These are phyloP conservation scores for Fusarium nematophilum DNA, from an alignment of 2,329 filamentous ascomycete species.

Conservation along the genomic window DNA sequence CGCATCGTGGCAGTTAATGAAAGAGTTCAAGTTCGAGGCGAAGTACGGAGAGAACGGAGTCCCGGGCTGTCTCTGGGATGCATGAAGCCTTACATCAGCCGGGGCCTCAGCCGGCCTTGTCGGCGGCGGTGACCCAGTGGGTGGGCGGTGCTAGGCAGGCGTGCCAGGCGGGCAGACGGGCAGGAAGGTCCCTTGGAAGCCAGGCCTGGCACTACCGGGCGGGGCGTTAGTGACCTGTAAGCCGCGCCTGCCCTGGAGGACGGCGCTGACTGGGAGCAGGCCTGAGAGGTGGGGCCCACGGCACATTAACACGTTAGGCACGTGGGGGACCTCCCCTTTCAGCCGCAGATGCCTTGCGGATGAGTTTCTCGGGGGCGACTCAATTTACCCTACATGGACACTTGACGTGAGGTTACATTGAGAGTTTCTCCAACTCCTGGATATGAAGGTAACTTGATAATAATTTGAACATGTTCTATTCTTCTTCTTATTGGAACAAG, in stretches of 20 bases:
- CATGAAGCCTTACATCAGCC: constrained; percentile 39
- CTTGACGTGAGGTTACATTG: too few relatives aligned
- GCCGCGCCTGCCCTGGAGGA: constrained; percentile 15
- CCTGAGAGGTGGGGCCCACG: constrained; percentile 17
- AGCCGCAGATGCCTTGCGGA: constrained; percentile 26
- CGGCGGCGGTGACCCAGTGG: background rate
- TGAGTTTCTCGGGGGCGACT: constrained; percentile 2
- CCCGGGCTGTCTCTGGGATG: constrained; percentile 21
- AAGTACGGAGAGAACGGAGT: constrained; percentile 5
- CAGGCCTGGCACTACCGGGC: constrained; percentile 19
- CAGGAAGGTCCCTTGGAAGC: constrained; percentile 15
- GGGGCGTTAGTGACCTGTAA: constrained; percentile 6
- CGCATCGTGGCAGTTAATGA: constrained; percentile 41
- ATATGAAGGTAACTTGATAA: too few relatives aligned
- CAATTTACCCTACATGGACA: constrained; percentile 20
- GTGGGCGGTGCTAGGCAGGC: constrained; percentile 5
- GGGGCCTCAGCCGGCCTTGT: background rate
- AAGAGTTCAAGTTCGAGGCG: constrained; percentile 39
- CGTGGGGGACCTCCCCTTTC: constrained; percentile 36
- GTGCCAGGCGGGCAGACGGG: constrained; percentile 10
- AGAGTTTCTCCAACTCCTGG: too few relatives aligned
- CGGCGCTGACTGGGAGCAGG: constrained; percentile 20
- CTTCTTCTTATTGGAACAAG: too few relatives aligned
- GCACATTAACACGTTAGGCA: constrained; percentile 29
- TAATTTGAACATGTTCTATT: too few relatives aligned